Conservation (phyloP, 2,329 filamentous ascomycete species). For the Colletotrichum sp. region DNA sequence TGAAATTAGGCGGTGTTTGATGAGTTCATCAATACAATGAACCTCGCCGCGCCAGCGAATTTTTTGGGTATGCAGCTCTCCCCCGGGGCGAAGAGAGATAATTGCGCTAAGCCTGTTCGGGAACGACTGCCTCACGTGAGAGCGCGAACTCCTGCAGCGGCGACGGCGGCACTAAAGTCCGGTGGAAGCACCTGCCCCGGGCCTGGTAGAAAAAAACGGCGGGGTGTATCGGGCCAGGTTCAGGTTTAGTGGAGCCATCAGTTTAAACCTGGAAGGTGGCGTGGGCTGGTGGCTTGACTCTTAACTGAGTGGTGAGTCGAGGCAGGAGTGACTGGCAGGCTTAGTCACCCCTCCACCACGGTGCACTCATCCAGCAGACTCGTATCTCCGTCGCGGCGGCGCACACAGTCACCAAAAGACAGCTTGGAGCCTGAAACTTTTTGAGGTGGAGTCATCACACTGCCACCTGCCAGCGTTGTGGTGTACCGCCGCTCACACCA, state of each 20-base stretch:
- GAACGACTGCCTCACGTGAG: neutral
- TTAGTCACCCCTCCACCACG: neutral
- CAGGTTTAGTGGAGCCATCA: neutral
- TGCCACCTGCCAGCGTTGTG: neutral
- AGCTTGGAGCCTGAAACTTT: conserved; percentile 4
- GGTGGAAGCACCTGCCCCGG: neutral
- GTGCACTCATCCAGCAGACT: neutral
- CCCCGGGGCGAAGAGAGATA: neutral
- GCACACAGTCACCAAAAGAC: neutral
- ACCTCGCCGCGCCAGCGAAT: conserved; percentile 17
- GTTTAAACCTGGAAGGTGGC: neutral
- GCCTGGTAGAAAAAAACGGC: neutral
- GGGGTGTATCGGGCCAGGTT: neutral
- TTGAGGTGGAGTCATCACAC: neutral
- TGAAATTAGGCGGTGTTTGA: conserved; percentile 12
- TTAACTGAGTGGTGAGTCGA: neutral
- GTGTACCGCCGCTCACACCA: neutral
- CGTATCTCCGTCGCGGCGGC: neutral
- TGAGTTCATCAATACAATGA: conserved; percentile 10
- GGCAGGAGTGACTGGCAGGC: neutral
- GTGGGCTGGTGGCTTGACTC: neutral
- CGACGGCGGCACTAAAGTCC: neutral
- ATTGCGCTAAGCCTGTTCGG: neutral
- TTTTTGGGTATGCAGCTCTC: conserved; percentile 19
- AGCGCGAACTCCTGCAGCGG: neutral